Evolutionary conservation across 2,329 filamentous ascomycete genomes (phyloP).

Genomic region (Stromatinia cepivora): DNA sequence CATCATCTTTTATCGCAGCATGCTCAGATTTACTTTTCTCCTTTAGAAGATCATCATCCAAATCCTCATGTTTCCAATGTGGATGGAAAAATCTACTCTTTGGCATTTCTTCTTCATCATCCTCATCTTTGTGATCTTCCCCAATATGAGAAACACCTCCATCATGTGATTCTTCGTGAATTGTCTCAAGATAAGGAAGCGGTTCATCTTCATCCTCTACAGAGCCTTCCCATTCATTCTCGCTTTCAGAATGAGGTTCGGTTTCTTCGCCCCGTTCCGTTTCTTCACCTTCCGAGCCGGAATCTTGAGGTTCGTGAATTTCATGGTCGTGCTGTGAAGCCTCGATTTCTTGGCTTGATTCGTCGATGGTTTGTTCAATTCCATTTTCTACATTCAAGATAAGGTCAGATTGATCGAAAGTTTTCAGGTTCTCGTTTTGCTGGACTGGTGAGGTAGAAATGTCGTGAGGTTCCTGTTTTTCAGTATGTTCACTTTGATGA

Average conservation of each 20-base stretch:
- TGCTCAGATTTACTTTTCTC: background rate
- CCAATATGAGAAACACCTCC: background rate
- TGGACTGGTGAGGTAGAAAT: background rate
- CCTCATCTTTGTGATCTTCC: background rate
- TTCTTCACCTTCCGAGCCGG: background rate
- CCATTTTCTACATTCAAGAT: background rate
- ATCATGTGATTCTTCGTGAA: constrained; percentile 15
- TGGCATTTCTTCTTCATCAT: background rate
- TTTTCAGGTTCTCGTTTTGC: background rate
- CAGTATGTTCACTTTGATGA: background rate
- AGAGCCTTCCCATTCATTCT: constrained; percentile 2
- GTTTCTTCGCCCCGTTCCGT: background rate
- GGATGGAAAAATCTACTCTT: constrained; percentile 19
- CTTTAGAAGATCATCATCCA: background rate
- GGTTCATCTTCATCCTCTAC: background rate
- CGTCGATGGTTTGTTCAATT: background rate
- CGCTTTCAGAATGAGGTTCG: background rate
- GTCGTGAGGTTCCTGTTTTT: background rate
- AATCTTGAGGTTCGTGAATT: background rate
- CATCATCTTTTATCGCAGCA: background rate
- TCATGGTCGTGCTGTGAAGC: background rate
- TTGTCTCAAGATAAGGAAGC: constrained; percentile 19
- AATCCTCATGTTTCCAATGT: constrained; percentile 1
- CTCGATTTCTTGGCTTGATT: background rate
- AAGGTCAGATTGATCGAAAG: background rate